These are phyloP conservation scores for Blastocystis sp. DNA, from an alignment of 352 stramenopile genomes.

Conservation along the genomic window DNA sequence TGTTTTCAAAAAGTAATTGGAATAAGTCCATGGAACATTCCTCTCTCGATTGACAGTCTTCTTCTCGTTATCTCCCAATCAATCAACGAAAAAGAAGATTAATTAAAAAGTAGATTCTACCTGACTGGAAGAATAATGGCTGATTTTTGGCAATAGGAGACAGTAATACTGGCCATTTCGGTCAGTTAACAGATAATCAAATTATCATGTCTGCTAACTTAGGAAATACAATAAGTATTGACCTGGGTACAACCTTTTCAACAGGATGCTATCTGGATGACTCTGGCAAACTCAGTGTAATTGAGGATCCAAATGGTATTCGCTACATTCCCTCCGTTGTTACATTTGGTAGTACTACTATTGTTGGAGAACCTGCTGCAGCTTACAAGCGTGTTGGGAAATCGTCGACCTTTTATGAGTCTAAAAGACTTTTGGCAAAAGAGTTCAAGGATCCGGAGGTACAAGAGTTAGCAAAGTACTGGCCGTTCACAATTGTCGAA, in stretches of 20 bases:
- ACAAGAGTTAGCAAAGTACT: background rate
- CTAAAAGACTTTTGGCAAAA: background rate
- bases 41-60: too few relatives aligned
- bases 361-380: background rate
- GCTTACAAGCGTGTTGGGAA: background rate
- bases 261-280: background rate
- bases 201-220: background rate
- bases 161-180: background rate
- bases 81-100: too few relatives aligned
- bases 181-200: background rate
- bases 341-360: background rate
- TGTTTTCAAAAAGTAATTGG: too few relatives aligned
- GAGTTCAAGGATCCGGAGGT: slow-evolving; percentile 15
- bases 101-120: background rate
- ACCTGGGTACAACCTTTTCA: slow-evolving; percentile 18
- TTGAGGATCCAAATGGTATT: background rate
- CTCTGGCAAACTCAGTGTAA: background rate
- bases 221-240: background rate
- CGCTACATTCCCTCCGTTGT: slow-evolving; percentile 17
- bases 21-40: too few relatives aligned
- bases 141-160: background rate
- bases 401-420: background rate
- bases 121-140: background rate
- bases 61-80: too few relatives aligned
- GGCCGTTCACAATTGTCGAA: slow-evolving; percentile 45